Base-by-base conservation (phyloP, 257 asterid species). In the Solanum acaule region DNA sequence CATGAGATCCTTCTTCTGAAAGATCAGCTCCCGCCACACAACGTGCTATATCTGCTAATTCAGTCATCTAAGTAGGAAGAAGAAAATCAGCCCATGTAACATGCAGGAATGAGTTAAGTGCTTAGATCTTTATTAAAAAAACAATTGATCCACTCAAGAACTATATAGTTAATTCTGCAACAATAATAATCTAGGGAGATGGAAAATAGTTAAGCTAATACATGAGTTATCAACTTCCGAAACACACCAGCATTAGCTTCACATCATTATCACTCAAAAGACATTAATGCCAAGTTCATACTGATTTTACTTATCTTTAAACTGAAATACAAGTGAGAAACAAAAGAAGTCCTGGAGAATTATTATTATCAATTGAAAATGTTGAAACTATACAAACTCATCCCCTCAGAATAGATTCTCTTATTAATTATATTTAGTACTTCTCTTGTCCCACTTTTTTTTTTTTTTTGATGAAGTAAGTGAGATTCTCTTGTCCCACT, bases 11-110 rank as follows among this genome's bases (percentile, higher is more conserved):
- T 89, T 93, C 96, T 89, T 91, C 94, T 25, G 94, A 95, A 87
- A 95, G 90, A 90, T 93, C 94, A 49, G 97, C 87, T 90, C 90
- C 93, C 75, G 98, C 98, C 88, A 91, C 96, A 88, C 96, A 92
- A 85, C 95, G 94, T 68, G 98, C 98, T 90, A 96, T 94, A 91
- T 96, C 98, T 79, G 94, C 98, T 87, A 96, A 96, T 88, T 93
- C 95, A 91, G 89, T 90, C 89, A 96, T 95, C 99, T 96, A 72
- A 49, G 86, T 46, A 46, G 31, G 22, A 49, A 82, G 61, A 49
- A 82, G 86, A 49, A 29, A 82, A 49, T 82, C 44, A 82, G 86
- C 44, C 86, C 42, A 49, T 31, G 29, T 49, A 82, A 49, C 86
- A 82, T 82, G 86, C 29, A 49, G 86, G 42, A 49, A 82, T 29